phyloP scores from a whole-genome alignment of 495 filamentous ascomycete species.

The Trichoderma orchidacearum region DNA sequence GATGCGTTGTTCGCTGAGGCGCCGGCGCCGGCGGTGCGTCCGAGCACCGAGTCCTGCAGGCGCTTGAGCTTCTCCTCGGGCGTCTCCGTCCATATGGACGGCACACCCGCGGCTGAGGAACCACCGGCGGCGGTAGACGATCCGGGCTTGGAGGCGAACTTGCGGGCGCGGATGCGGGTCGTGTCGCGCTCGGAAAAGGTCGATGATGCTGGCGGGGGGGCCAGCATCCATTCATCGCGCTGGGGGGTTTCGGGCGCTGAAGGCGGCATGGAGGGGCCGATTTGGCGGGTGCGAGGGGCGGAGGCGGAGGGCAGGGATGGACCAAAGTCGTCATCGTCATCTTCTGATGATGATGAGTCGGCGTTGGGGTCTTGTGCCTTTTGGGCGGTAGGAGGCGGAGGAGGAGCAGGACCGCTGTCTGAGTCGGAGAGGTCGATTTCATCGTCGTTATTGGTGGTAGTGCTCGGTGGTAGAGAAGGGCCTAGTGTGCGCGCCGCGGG shows the following conservation, averaged over 20 bases:
- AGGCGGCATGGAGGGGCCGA: conserved; percentile 6
- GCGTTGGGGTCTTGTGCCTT: conserved; percentile 13
- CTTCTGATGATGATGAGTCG: conserved; percentile 17
- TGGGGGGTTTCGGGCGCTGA: conserved; percentile 19
- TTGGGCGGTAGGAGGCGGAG: conserved; percentile 7
- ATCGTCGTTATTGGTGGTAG: conserved; percentile 10
- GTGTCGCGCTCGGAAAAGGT: conserved; percentile 59
- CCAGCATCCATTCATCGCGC: conserved; percentile 91
- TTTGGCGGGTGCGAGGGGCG: conserved; percentile 12
- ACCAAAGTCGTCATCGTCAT: conserved; percentile 44
- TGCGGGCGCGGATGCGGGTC: conserved; percentile 66
- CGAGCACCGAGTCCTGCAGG: conserved; percentile 75
- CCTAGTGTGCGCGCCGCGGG: conserved; percentile 15
- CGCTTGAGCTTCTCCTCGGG: conserved; percentile 75
- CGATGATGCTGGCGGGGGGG: conserved; percentile 52
- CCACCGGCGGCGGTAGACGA: conserved; percentile 25
- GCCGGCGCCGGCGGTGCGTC: conserved; percentile 30
- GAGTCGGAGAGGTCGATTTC: conserved; percentile 14
- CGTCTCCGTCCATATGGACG: conserved; percentile 79
- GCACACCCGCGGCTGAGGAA: conserved; percentile 35
- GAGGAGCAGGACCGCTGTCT: conserved; percentile 1
- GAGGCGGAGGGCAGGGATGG: conserved; percentile 51
- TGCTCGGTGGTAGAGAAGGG: conserved; percentile 15
- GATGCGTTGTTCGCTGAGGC: neutral
- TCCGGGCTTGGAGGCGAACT: conserved; percentile 56